Evolutionary conservation across 306 rosid genomes (phyloP).

Genomic region (Castanospermum australe): DNA sequence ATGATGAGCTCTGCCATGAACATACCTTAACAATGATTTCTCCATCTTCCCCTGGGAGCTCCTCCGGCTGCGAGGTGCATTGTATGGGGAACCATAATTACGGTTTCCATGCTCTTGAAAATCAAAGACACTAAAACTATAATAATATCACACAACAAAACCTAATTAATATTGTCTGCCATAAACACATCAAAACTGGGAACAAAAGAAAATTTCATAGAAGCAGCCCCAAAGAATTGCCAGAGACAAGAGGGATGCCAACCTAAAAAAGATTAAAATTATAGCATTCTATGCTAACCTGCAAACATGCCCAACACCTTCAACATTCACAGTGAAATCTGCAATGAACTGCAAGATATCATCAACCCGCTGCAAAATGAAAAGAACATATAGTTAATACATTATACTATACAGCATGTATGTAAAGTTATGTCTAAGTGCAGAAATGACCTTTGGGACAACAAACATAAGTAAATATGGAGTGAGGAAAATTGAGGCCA

Average conservation of each 20-base stretch:
- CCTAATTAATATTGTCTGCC: not conserved
- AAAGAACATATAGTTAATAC: constrained; percentile 20
- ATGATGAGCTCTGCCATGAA: not conserved
- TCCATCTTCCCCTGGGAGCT: constrained; percentile 98
- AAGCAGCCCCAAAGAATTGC: not conserved
- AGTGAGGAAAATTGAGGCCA: constrained; percentile 94
- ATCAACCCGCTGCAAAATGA: constrained; percentile 77
- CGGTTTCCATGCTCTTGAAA: constrained; percentile 82
- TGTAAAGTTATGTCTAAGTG: constrained; percentile 2
- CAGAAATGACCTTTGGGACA: constrained; percentile 72
- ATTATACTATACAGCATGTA: not conserved
- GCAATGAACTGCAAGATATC: constrained; percentile 85
- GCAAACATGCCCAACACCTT: constrained; percentile 99
- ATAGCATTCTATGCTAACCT: constrained; percentile 49
- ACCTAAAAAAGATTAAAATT: not conserved
- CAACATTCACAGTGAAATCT: constrained; percentile 76
- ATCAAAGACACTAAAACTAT: constrained; percentile 80
- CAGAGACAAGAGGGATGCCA: not conserved
- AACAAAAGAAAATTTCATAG: not conserved
- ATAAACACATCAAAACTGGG: not conserved
- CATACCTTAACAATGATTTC: constrained; percentile 93
- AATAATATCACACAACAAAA: constrained; percentile 20
- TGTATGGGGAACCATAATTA: constrained; percentile 72
- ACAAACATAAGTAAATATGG: constrained; percentile 82
- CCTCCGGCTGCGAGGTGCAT: constrained; percentile 53